Conservation (phyloP, 192 early-diverging fungal genomes). For the Diversispora epigaea region DNA sequence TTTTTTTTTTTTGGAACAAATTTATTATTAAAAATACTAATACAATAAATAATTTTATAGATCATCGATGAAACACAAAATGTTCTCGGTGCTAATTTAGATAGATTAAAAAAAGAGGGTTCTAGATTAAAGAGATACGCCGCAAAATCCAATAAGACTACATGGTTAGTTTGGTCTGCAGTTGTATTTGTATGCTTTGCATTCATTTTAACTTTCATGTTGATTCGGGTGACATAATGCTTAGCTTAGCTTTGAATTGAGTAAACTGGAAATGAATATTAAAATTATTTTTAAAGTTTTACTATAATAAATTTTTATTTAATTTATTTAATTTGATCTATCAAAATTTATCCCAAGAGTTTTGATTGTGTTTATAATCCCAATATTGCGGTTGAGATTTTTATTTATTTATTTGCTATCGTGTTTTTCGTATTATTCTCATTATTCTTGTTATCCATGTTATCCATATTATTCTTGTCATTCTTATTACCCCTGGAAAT, state of each 20-base stretch:
- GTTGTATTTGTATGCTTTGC: constrained; percentile 47
- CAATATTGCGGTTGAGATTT: no score
- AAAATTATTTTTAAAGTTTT: no score
- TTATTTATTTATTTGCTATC: no score
- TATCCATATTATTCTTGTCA: no score
- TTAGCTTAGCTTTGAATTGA: neutral
- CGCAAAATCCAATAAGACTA: constrained; percentile 48
- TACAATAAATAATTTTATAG: constrained; percentile 21
- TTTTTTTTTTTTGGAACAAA: neutral
- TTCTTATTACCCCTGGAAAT: no score
- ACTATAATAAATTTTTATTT: no score
- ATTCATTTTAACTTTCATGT: constrained; percentile 46
- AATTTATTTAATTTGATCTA: no score
- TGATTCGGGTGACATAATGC: constrained; percentile 4
- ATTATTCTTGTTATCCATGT: no score
- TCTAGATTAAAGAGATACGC: constrained; percentile 40
- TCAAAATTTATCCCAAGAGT: no score
- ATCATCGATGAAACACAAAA: constrained; percentile 43
- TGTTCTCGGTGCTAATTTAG: constrained; percentile 41
- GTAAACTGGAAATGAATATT: no score
- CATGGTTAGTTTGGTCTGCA: constrained; percentile 45
- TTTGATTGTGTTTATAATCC: no score
- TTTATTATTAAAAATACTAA: constrained; percentile 2
- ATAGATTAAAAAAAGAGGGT: constrained; percentile 38
- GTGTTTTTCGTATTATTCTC: no score